Percentiles rank a stretch among this genome's conserved stretches.
Evolutionary conservation across 2,329 filamentous ascomycete genomes (phyloP).

Genomic region (Epichloe coenophiala): DNA sequence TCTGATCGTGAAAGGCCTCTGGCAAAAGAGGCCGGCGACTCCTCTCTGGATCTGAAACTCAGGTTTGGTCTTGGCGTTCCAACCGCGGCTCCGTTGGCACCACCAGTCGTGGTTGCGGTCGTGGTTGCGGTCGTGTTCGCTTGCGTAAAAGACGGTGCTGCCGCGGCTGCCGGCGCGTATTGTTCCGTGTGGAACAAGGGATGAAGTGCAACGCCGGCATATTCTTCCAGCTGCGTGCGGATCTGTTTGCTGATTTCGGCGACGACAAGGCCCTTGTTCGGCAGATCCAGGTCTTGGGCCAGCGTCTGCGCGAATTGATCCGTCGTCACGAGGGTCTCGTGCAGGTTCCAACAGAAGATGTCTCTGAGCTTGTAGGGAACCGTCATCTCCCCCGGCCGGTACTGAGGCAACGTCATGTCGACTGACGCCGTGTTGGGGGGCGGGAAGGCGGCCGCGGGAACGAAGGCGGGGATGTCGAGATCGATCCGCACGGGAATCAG

Average conservation of each 20-base stretch:
- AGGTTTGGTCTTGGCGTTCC: constrained; percentile 18
- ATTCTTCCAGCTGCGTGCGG: constrained; percentile 87
- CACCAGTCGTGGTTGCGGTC: constrained; percentile 2
- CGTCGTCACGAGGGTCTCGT: constrained; percentile 85
- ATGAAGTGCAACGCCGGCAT: constrained; percentile 85
- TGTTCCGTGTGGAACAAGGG: constrained; percentile 66
- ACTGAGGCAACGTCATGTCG: constrained; percentile 64
- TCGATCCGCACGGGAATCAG: constrained; percentile 95
- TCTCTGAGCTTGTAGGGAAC: constrained; percentile 83
- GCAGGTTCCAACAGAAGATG: constrained; percentile 94
- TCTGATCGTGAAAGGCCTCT: constrained; percentile 34
- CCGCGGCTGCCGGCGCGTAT: constrained; percentile 14
- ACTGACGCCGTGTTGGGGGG: constrained; percentile 47
- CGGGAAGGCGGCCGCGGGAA: constrained; percentile 51
- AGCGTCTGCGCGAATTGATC: constrained; percentile 88
- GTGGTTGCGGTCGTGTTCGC: constrained; percentile 6
- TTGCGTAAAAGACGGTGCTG: constrained; percentile 11
- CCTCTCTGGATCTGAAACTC: constrained; percentile 23
- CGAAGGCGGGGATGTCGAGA: constrained; percentile 72
- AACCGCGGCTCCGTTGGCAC: constrained; percentile 9
- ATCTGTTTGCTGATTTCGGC: constrained; percentile 87
- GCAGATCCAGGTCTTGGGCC: constrained; percentile 86
- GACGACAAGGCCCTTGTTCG: constrained; percentile 55
- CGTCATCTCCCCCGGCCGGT: constrained; percentile 65
- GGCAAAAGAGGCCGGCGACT: constrained; percentile 23